Percentiles rank a stretch among this genome's conserved stretches.
Evolutionary conservation across 176 grass and related monocot species (phyloP).

Genomic region (Carex myosuroides): DNA sequence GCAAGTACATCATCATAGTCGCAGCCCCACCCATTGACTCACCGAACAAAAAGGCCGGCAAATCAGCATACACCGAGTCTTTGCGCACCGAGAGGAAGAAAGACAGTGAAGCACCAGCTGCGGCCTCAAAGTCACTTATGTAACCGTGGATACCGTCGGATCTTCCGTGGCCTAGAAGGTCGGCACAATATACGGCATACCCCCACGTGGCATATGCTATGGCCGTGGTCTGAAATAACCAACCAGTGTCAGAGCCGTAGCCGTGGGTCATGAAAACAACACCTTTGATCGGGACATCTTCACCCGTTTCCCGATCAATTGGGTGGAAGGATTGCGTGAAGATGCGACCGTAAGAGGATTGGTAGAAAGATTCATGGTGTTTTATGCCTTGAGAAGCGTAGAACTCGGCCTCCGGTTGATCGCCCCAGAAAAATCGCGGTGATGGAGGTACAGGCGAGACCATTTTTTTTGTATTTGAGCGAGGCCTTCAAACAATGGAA

Average conservation of each 20-base stretch:
- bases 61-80: constrained; percentile 4
- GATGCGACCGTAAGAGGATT: constrained; percentile 42
- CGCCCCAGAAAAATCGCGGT: constrained; percentile 55
- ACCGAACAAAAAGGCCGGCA: constrained; percentile 63
- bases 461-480: not conserved
- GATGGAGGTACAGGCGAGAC: not conserved
- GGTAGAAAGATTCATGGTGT: constrained; percentile 43
- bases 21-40: constrained; percentile 72
- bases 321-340: constrained; percentile 74
- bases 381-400: constrained; percentile 43
- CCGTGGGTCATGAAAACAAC: constrained; percentile 63
- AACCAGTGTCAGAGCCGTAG: constrained; percentile 56
- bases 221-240: constrained; percentile 59
- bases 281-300: constrained; percentile 32
- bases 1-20: constrained; percentile 53
- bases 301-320: constrained; percentile 21
- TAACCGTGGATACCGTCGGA: constrained; percentile 57
- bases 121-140: constrained; percentile 54
- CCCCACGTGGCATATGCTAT: constrained; percentile 52
- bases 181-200: constrained; percentile 64
- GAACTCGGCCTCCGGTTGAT: constrained; percentile 48
- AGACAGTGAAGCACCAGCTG: constrained; percentile 38
- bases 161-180: constrained; percentile 58
- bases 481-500: not conserved
- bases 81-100: constrained; percentile 58